phyloP scores from a whole-genome alignment of 257 asterid species.

The Fraxinus quadrangulata region DNA sequence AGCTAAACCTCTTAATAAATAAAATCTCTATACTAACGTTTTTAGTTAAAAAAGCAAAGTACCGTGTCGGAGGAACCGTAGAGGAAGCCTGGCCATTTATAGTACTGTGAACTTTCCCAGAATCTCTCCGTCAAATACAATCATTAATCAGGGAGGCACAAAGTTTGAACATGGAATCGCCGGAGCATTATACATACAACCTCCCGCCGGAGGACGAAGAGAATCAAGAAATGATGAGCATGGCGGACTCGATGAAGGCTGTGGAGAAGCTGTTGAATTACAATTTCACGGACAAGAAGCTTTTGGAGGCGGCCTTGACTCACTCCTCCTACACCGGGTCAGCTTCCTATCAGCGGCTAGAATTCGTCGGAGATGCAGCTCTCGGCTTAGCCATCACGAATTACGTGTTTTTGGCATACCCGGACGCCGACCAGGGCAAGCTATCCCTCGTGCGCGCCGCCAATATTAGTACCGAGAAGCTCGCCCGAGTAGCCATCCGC shows the following conservation, averaged over 20 bases:
- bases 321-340: constrained; percentile 68
- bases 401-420: constrained; percentile 50
- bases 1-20: not conserved
- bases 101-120: not conserved
- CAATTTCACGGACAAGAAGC: constrained; percentile 46
- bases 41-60: not conserved
- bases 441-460: constrained; percentile 74
- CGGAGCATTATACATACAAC: not conserved
- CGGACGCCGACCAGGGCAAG: constrained; percentile 58
- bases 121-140: not conserved
- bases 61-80: not conserved
- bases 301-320: constrained; percentile 72
- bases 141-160: not conserved
- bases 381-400: constrained; percentile 60
- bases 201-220: constrained; percentile 23
- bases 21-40: not conserved
- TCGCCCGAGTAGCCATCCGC: constrained; percentile 78
- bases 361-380: constrained; percentile 80
- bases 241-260: constrained; percentile 42
- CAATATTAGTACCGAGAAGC: constrained; percentile 79
- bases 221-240: constrained; percentile 30
- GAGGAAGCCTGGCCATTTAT: not conserved
- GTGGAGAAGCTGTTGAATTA: constrained; percentile 60
- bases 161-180: not conserved
- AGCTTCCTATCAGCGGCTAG: constrained; percentile 78